Percentiles rank a stretch among this genome's conserved stretches.
These are phyloP conservation scores for Colletotrichum destructivum DNA, from an alignment of 2,329 filamentous ascomycete species.

Conservation along the genomic window DNA sequence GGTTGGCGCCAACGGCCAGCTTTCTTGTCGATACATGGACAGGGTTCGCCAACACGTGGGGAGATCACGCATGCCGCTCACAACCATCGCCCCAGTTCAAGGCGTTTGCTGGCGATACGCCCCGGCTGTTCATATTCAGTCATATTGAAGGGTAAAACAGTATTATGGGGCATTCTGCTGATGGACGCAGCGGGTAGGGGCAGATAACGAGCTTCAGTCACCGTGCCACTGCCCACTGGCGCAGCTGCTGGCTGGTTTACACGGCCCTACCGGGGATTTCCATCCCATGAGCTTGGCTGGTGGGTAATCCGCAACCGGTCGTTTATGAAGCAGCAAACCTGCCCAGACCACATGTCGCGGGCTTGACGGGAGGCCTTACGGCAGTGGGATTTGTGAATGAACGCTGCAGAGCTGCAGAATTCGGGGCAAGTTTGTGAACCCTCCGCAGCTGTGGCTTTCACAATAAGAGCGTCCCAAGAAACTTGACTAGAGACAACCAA, in stretches of 20 bases:
- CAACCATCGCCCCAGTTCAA: slow-evolving; percentile 29
- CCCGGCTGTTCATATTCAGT: slow-evolving; percentile 58
- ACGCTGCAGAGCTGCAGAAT: no score
- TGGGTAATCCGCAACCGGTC: slow-evolving; percentile 32
- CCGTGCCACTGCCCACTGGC: slow-evolving; percentile 58
- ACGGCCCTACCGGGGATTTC: slow-evolving; percentile 48
- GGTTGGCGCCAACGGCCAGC: slow-evolving; percentile 28
- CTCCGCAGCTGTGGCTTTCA: no score
- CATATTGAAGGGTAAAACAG: slow-evolving; percentile 55
- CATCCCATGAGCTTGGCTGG: slow-evolving; percentile 46
- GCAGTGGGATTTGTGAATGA: slow-evolving; percentile 24
- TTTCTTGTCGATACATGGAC: slow-evolving; percentile 30
- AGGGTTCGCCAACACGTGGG: slow-evolving; percentile 30
- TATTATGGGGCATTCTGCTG: slow-evolving; percentile 58
- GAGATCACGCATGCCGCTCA: slow-evolving; percentile 37
- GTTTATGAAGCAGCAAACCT: slow-evolving; percentile 35
- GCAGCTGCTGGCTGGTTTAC: slow-evolving; percentile 56
- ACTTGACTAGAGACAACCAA: no score
- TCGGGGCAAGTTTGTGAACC: no score
- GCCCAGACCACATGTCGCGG: slow-evolving; percentile 25
- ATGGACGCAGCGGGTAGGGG: slow-evolving; percentile 56
- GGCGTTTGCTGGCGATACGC: slow-evolving; percentile 51
- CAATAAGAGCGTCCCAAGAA: no score
- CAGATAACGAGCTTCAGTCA: slow-evolving; percentile 61
- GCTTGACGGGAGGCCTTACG: slow-evolving; percentile 35